Percentiles rank a stretch among this genome's conserved stretches.
Conservation (phyloP, 2,329 filamentous ascomycete genomes). For the Cadophora sp. region DNA sequence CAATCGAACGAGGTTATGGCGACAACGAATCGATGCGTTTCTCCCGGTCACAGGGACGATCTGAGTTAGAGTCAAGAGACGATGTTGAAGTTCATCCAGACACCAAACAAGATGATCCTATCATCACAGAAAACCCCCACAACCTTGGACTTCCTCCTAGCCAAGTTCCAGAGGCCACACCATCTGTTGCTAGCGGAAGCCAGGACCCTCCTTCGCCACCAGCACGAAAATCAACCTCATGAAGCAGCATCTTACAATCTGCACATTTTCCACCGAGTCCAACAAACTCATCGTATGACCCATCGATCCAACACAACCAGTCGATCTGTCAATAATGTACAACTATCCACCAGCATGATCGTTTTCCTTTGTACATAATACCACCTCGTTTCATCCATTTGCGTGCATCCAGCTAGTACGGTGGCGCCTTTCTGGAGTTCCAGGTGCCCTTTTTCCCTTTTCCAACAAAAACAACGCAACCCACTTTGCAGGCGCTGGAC, state of each 20-base stretch:
- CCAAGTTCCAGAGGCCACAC: conserved; percentile 39
- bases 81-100: conserved; percentile 56
- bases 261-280: neutral
- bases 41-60: conserved; percentile 37
- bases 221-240: conserved; percentile 18
- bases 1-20: conserved; percentile 63
- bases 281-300: neutral
- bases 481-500: neutral
- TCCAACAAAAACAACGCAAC: neutral
- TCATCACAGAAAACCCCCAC: conserved; percentile 52
- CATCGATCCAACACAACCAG: conserved; percentile 1
- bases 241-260: conserved; percentile 16
- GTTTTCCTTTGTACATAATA: conserved; percentile 22
- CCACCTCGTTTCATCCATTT: conserved; percentile 13
- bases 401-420: neutral
- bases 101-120: conserved; percentile 54
- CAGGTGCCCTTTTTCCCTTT: neutral
- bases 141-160: conserved; percentile 39
- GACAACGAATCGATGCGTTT: conserved; percentile 43
- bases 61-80: conserved; percentile 51
- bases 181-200: conserved; percentile 27
- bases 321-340: conserved; percentile 25
- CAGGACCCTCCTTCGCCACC: conserved; percentile 15
- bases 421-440: neutral
- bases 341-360: neutral